Conservation (phyloP, 306 rosid genomes). For the Medicago arabica region DNA sequence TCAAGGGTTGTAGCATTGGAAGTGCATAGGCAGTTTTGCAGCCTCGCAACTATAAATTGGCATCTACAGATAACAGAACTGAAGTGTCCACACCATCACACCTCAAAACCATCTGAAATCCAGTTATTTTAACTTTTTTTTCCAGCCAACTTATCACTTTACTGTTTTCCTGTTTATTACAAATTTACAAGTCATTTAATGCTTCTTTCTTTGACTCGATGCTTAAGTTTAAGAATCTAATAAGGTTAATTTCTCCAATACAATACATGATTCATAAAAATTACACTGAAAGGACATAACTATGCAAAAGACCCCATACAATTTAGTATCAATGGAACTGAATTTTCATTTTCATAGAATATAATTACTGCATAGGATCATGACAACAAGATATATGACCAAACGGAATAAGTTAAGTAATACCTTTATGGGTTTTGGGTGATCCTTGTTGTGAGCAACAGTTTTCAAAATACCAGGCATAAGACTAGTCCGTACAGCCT, state of each 20-base stretch:
- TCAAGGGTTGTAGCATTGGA: too few relatives aligned
- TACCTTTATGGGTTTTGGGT: slow-evolving; percentile 97
- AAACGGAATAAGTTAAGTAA: not conserved
- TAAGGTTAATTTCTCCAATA: not conserved
- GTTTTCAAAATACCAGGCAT: slow-evolving; percentile 93
- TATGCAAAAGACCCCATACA: not conserved
- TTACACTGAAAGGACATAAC: not conserved
- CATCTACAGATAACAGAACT: too few relatives aligned
- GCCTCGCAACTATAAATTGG: too few relatives aligned
- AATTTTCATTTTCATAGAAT: slow-evolving; percentile 21
- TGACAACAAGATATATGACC: slow-evolving; percentile 10
- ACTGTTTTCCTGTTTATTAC: too few relatives aligned
- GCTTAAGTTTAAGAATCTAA: too few relatives aligned
- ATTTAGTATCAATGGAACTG: not conserved
- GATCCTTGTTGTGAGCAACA: slow-evolving; percentile 89
- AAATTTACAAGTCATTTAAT: too few relatives aligned
- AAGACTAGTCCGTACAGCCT: slow-evolving; percentile 83
- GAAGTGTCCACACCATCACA: too few relatives aligned
- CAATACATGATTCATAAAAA: not conserved
- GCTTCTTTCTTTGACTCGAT: too few relatives aligned
- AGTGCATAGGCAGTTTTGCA: too few relatives aligned
- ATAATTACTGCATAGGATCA: not conserved
- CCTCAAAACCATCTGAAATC: too few relatives aligned
- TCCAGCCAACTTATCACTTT: too few relatives aligned
- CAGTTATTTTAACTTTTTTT: too few relatives aligned